Base-by-base conservation (phyloP, 768 basidiomycete species). In the Russula vinacea region DNA sequence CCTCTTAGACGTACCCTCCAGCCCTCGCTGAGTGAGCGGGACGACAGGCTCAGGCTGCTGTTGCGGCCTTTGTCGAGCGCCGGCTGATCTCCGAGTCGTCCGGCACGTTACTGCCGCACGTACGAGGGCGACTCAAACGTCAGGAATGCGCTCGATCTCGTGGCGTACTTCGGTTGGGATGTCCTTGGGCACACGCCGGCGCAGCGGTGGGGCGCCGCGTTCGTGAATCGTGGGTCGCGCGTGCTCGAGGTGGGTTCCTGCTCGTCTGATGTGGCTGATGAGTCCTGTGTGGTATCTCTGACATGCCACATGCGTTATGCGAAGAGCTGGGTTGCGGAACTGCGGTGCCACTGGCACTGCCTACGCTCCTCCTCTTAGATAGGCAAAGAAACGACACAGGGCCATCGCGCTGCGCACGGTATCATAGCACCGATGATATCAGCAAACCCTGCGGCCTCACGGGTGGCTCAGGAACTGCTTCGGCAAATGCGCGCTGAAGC, bases 41-140 rank as follows among this genome's bases (percentile, higher is more conserved):
- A 62, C 60, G 52, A 55, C n/a, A n/a, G 65, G 76, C 89, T 0
- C 78, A 80, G 14, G 58, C 50, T 1, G 91, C 88, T 62, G 78
- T 96, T 17, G 88, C 80, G 14, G 53, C 42, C 1, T 92, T 89
- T 62, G 78, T 96, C 19, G 89, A 93, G 84, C 87, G 1, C 89
- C 89, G 0, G 92, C 93, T 0, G 96, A 98, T 75, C 83, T 99
- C 16, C n/a, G n/a, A n/a, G 84, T 98, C 4, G n/a, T 89, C 94
- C 2, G 88, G 94, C 1, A 80, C 94, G 0, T 98, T n/a, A n/a
- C n/a, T n/a, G n/a, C n/a, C n/a, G n/a, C n/a, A 80, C 94, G 0
- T 98, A 99, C 69, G 96, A 99, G 76, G 96, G 96, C 24, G 96
- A 6, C 74, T 98, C 57, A 98, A 98, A 98, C 94, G 2, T 99